Conservation (phyloP, 306 rosid species). For the Delonix regia region DNA sequence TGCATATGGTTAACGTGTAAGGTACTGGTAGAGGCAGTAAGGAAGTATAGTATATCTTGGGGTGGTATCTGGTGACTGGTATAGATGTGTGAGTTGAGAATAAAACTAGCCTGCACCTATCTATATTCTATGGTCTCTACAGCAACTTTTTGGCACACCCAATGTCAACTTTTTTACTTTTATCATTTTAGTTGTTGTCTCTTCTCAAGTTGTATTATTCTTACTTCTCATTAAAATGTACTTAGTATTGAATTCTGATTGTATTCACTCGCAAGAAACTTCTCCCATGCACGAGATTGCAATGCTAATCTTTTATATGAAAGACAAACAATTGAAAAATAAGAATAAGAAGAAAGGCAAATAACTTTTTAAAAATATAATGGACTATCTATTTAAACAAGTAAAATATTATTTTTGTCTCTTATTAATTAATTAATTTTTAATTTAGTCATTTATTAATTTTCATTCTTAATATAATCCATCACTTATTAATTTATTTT, state of each 20-base stretch:
- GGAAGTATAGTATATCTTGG: neutral
- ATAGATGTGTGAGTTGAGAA: neutral
- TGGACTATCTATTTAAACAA: too few species aligned
- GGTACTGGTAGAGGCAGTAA: neutral
- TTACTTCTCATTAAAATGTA: neutral
- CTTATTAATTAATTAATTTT: too few species aligned
- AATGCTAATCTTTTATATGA: neutral
- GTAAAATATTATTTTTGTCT: too few species aligned
- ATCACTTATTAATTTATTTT: too few species aligned
- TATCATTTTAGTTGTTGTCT: neutral
- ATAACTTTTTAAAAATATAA: too few species aligned
- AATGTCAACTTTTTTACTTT: neutral
- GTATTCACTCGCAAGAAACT: neutral
- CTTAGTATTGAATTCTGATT: neutral
- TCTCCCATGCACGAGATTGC: neutral
- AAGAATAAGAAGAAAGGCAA: too few species aligned
- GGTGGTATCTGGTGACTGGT: neutral
- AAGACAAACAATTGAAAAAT: too few species aligned
- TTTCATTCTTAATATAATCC: too few species aligned
- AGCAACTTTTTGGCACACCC: neutral
- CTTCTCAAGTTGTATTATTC: neutral
- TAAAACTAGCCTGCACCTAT: neutral
- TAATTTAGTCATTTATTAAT: too few species aligned
- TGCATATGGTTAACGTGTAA: neutral
- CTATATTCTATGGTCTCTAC: neutral